Base-by-base conservation (phyloP, 768 basidiomycete genomes). In the Rhodotorula kratochvilovae region DNA sequence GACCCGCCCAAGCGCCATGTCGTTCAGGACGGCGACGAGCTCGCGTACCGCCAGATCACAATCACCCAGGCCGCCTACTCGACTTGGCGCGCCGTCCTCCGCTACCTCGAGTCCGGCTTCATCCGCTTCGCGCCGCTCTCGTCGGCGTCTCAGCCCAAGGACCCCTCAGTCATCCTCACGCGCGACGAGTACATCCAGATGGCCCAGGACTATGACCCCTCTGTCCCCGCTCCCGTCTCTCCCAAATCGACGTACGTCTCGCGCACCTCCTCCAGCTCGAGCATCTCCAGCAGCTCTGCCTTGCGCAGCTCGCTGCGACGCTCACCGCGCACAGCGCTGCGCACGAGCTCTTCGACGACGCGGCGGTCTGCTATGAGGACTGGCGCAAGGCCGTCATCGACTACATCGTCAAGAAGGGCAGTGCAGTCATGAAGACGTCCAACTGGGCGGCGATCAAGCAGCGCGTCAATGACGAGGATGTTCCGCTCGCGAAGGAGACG, bases 231-330 rank as follows among this genome's bases (percentile, higher is more conserved):
- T 4, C 51, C 59, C 2, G 66, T 46, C 31, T 67, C 66, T 1
- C 42, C 51, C 31, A 67, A 67, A 17, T 67, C 66, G 4, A 3
- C 33, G 50, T 67, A 61, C 59, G 66, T 23, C 66, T 67, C 51
- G 59, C 66, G n/a, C 50, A 67, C 27, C 59, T 67, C 54, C 39
- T 51, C n/a, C 10, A 4, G 7, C 23, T 25, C 27, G 4, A 27
- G 27, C 10, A 25, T 12, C 50, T 51, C 23, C 27, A 51, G n/a
- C 10, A 29, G 27, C 4, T 10, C 4, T 51, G 50, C 50, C 50
- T 66, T 10, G 2, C 4, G 11, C n/a, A 29, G 3, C 10, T 61
- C 42, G 1, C 1, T 0, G 10, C 2, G 19, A 3, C 4, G 12
- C 58, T 59, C 17, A 25, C 16, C 25, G 13, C 31, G 16, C 19